Percentiles rank a stretch among this genome's conserved stretches.
Conservation (phyloP, 257 asterid genomes). For the Fraxinus americana region DNA sequence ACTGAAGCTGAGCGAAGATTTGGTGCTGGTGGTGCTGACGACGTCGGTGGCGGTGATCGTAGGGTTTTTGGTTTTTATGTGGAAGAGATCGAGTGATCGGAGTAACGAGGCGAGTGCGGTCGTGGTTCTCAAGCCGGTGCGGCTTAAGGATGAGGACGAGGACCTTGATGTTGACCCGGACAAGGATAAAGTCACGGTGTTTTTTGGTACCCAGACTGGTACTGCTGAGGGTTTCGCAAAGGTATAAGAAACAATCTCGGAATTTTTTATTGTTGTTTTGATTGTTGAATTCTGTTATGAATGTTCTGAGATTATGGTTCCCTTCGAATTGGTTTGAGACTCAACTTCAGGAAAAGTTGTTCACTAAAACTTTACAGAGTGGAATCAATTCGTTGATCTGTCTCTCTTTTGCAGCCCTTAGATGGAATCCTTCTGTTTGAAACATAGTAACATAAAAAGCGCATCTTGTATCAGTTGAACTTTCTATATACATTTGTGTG, state of each 20-base stretch:
- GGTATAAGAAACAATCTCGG: slow-evolving; percentile 40
- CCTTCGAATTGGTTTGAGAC: neutral
- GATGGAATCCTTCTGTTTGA: neutral
- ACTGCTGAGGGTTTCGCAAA: slow-evolving; percentile 86
- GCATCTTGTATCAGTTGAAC: neutral
- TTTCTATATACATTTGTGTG: neutral
- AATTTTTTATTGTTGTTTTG: slow-evolving; percentile 1
- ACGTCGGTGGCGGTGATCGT: slow-evolving; percentile 65
- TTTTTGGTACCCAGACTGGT: slow-evolving; percentile 84
- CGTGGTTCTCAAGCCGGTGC: slow-evolving; percentile 42
- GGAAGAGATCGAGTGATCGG: slow-evolving; percentile 68
- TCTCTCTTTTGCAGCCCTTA: neutral
- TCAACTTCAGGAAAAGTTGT: neutral
- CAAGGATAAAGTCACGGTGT: slow-evolving; percentile 58
- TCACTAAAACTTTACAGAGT: neutral
- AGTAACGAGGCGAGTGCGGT: slow-evolving; percentile 45
- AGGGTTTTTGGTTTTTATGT: slow-evolving; percentile 50
- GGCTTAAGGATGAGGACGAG: slow-evolving; percentile 41
- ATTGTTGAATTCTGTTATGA: neutral
- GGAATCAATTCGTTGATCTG: neutral
- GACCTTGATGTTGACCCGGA: slow-evolving; percentile 57
- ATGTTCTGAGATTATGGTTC: neutral
- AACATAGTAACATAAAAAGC: neutral
- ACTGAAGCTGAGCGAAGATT: slow-evolving; percentile 50
- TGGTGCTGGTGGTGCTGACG: slow-evolving; percentile 46